These are phyloP conservation scores for Rosa chinensis DNA, from an alignment of 306 rosid genomes.

Conservation along the genomic window DNA sequence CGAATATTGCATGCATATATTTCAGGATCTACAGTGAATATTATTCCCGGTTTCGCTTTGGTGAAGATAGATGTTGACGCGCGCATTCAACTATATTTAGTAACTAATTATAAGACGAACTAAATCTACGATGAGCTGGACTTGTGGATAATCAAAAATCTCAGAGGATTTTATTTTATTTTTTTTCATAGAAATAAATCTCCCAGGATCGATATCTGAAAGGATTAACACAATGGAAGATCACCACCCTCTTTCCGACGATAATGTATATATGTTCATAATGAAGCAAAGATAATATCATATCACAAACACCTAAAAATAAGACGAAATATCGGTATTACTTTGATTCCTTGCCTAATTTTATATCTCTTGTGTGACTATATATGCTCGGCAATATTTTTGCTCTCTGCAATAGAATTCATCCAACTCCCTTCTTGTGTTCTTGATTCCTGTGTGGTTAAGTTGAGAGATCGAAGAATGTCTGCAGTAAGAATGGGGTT, in stretches of 20 bases:
- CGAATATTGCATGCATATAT: not conserved
- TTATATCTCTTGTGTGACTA: not conserved
- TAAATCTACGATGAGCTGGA: conserved; percentile 7
- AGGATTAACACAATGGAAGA: not conserved
- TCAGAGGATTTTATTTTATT: not conserved
- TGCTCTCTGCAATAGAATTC: not conserved
- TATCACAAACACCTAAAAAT: conserved; percentile 12
- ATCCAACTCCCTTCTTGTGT: not conserved
- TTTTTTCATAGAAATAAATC: conserved; percentile 8
- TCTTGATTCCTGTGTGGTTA: not conserved
- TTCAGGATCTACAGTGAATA: not conserved
- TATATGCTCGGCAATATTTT: not conserved
- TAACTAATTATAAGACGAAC: not conserved
- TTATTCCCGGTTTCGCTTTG: not conserved
- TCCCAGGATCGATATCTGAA: conserved; percentile 5
- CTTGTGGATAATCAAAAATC: not conserved
- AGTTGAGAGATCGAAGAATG: not conserved
- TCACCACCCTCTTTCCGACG: not conserved
- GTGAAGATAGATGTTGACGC: not conserved
- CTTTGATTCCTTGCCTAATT: conserved; percentile 14
- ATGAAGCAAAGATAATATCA: not conserved
- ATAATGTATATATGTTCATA: not conserved
- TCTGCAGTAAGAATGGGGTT: not conserved
- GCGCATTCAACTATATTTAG: not conserved
- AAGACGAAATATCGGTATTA: conserved; percentile 10